phyloP scores from a whole-genome alignment of 768 basidiomycete species.

The Mycena metata region DNA sequence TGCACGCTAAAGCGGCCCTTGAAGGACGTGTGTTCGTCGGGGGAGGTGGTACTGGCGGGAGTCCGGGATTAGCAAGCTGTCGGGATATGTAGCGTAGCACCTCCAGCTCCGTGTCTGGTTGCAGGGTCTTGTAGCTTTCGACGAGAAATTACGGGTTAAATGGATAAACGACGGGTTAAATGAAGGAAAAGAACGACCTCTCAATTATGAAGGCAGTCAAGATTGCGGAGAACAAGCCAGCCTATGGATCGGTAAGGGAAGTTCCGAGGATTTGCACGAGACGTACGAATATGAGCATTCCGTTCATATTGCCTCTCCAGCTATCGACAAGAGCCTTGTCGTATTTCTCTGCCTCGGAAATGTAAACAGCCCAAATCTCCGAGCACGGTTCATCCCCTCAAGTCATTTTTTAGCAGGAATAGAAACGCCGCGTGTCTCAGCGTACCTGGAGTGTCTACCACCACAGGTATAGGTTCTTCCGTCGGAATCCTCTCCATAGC shows the following conservation, averaged over 20 bases:
- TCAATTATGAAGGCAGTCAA: conserved; percentile 37
- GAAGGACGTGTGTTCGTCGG: no score
- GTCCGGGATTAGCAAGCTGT: conserved; percentile 16
- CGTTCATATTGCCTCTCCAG: conserved; percentile 37
- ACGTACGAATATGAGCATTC: conserved; percentile 37
- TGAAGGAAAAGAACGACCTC: no score
- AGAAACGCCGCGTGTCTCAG: background rate
- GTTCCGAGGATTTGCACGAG: background rate
- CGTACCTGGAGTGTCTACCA: conserved; percentile 34
- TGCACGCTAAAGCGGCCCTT: conserved; percentile 19
- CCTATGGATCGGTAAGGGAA: conserved; percentile 17
- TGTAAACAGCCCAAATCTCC: conserved; percentile 38
- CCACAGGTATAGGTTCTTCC: conserved; percentile 21
- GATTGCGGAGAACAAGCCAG: conserved; percentile 38
- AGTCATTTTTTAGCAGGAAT: conserved; percentile 2
- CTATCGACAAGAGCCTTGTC: conserved; percentile 36
- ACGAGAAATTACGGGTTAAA: no score
- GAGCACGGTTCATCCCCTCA: conserved; percentile 40
- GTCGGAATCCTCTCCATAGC: conserved; percentile 20
- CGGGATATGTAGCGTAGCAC: conserved; percentile 6
- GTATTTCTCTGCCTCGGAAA: conserved; percentile 38
- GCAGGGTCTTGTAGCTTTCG: conserved; percentile 30
- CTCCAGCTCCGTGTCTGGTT: background rate
- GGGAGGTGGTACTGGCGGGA: background rate
- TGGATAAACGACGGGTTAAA: no score